phyloP scores from a whole-genome alignment of 345 rosid species.

The Ricinus communis region DNA sequence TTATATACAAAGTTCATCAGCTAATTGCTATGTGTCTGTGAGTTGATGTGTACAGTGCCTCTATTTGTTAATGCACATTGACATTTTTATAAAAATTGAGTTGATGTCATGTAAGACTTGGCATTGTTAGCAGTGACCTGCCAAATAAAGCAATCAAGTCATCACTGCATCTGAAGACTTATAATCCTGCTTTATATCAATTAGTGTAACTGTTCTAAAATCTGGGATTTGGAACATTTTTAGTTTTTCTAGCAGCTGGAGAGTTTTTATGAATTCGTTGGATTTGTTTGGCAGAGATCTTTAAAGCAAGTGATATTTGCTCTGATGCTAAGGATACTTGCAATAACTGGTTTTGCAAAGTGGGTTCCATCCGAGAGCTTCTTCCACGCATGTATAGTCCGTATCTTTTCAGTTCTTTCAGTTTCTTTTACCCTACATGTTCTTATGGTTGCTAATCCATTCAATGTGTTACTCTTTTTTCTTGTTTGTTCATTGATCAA shows the following conservation, averaged over 20 bases:
- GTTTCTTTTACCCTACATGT: slow-evolving; percentile 2
- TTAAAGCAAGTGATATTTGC: slow-evolving; percentile 59
- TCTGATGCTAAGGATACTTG: slow-evolving; percentile 87
- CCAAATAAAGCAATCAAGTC: not conserved
- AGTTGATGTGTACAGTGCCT: slow-evolving; percentile 3
- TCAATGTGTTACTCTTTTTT: not conserved
- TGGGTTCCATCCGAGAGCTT: slow-evolving; percentile 78
- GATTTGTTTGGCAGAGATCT: slow-evolving; percentile 52
- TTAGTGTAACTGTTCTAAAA: not conserved
- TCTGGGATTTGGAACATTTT: not conserved
- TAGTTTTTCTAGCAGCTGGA: slow-evolving; percentile 6
- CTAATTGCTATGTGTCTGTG: not conserved
- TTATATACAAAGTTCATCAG: not conserved
- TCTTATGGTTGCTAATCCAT: slow-evolving; percentile 3
- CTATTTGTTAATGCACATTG: not conserved
- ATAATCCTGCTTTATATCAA: not conserved
- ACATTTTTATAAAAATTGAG: not conserved
- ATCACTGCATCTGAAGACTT: not conserved
- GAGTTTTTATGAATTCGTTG: slow-evolving; percentile 21
- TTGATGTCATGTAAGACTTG: not conserved
- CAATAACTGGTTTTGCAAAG: slow-evolving; percentile 90
- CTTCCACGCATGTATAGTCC: slow-evolving; percentile 84
- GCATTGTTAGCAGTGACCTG: not conserved
- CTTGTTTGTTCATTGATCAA: not conserved
- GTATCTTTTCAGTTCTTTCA: slow-evolving; percentile 12